phyloP scores from a whole-genome alignment of 164 flowering plant genomes.

The Vitis cinerea region DNA sequence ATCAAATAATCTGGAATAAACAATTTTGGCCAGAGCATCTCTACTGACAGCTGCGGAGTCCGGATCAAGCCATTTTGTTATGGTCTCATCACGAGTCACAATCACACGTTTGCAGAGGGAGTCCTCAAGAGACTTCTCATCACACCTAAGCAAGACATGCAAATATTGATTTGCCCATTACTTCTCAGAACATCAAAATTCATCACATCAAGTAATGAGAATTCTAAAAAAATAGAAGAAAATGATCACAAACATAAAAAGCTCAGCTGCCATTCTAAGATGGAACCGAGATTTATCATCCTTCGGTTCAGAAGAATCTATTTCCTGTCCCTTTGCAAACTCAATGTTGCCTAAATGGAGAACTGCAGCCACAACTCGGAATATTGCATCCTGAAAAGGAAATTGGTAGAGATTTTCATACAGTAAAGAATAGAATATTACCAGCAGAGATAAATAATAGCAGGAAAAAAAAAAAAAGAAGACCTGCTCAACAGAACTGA shows the following conservation, averaged over 20 bases:
- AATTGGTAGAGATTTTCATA: conserved; percentile 1
- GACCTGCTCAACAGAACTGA: conserved; percentile 77
- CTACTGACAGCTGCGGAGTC: conserved; percentile 70
- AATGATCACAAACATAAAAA: conserved; percentile 48
- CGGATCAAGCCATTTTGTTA: conserved; percentile 80
- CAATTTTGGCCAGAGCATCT: conserved; percentile 85
- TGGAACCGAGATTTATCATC: conserved; percentile 75
- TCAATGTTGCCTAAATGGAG: conserved; percentile 87
- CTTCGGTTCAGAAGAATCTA: conserved; percentile 80
- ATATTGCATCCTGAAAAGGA: conserved; percentile 70
- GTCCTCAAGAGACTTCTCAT: conserved; percentile 80
- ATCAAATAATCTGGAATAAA: conserved; percentile 79
- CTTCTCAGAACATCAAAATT: background rate
- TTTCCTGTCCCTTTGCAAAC: conserved; percentile 66
- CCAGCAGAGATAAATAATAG: no score
- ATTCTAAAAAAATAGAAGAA: background rate
- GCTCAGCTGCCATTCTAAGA: conserved; percentile 76
- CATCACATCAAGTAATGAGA: background rate
- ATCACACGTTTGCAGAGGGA: conserved; percentile 86
- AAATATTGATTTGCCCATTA: conserved; percentile 3
- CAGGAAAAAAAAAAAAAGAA: background rate
- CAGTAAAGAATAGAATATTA: background rate
- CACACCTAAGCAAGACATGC: conserved; percentile 54
- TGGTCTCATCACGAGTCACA: conserved; percentile 85
- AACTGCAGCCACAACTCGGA: conserved; percentile 81